These are phyloP conservation scores for Pythium chondricola DNA, from an alignment of 352 stramenopile species.

Conservation along the genomic window DNA sequence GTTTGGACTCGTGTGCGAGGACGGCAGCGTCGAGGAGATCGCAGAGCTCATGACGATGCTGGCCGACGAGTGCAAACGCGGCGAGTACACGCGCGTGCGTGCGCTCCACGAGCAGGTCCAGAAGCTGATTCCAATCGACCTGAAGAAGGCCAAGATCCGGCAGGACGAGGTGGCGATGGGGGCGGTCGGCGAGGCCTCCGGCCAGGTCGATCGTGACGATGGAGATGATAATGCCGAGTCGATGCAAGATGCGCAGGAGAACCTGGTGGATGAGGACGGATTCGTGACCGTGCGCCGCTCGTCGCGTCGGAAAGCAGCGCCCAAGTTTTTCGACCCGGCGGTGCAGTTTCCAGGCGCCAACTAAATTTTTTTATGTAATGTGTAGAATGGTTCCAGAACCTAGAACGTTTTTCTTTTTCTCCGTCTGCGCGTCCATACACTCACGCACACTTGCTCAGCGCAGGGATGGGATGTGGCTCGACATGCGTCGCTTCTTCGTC, in stretches of 20 bases:
- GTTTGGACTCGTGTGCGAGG: conserved; percentile 75
- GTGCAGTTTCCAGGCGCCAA: conserved; percentile 73
- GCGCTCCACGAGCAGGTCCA: conserved; percentile 67
- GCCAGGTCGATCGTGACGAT: too few relatives aligned
- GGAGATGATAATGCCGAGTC: conserved; percentile 1
- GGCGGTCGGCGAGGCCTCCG: not conserved
- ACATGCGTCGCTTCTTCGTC: conserved; percentile 22
- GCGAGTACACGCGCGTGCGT: conserved; percentile 62
- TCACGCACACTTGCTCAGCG: too few relatives aligned
- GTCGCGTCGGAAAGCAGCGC: conserved; percentile 42
- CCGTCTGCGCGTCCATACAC: too few relatives aligned
- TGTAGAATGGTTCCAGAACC: too few relatives aligned
- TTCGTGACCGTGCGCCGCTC: conserved; percentile 76
- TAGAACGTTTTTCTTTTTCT: too few relatives aligned
- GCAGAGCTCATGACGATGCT: conserved; percentile 54
- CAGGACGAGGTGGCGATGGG: conserved; percentile 22
- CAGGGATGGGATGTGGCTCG: conserved; percentile 16
- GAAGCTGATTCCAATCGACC: conserved; percentile 68
- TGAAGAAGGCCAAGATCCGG: conserved; percentile 68
- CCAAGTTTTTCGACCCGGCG: conserved; percentile 72
- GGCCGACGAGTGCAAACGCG: conserved; percentile 72
- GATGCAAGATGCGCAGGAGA: conserved; percentile 20
- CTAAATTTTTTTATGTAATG: conserved; percentile 22
- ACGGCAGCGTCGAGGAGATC: conserved; percentile 70
- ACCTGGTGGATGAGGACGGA: conserved; percentile 64